Evolutionary conservation across 495 filamentous ascomycete species (phyloP).

Genomic region (Penicillium maclennaniae): DNA sequence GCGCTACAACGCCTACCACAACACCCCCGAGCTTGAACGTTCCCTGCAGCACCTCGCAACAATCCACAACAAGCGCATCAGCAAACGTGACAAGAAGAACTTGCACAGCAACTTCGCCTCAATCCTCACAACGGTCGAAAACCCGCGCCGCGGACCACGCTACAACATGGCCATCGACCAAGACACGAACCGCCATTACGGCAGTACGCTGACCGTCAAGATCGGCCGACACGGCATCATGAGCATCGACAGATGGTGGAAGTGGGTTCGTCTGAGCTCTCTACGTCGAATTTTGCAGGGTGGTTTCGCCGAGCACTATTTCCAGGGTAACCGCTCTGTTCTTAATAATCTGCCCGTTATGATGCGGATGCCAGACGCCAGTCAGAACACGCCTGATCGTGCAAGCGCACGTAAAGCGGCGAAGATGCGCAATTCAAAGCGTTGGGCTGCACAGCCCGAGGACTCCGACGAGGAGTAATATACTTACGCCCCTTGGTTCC

Average conservation of each 20-base stretch:
- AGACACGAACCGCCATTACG: conserved; percentile 69
- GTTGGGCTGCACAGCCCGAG: conserved; percentile 25
- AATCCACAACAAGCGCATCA: conserved; percentile 65
- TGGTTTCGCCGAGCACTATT: conserved; percentile 81
- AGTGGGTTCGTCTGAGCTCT: conserved; percentile 70
- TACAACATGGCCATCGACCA: conserved; percentile 69
- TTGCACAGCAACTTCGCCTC: conserved; percentile 77
- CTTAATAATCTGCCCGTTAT: conserved; percentile 66
- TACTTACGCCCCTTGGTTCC: neutral
- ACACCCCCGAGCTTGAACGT: conserved; percentile 50
- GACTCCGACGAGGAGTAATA: conserved; percentile 26
- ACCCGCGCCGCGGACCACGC: conserved; percentile 66
- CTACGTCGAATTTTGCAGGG: conserved; percentile 74
- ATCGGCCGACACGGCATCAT: conserved; percentile 69
- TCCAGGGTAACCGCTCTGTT: conserved; percentile 74
- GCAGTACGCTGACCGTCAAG: conserved; percentile 71
- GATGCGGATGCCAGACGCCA: conserved; percentile 27
- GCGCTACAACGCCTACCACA: conserved; percentile 54
- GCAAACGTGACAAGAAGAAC: conserved; percentile 72
- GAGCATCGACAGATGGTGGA: conserved; percentile 88
- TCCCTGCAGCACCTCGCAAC: conserved; percentile 51
- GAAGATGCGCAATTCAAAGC: conserved; percentile 32
- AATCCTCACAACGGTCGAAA: conserved; percentile 79
- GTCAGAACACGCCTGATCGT: conserved; percentile 20
- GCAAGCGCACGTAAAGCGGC: conserved; percentile 32